Evolutionary conservation across 169 alveolate species (phyloP), one percentile per base, ranked within the genome.

Genomic region (Cryptosporidium ubiquitum): DNA sequence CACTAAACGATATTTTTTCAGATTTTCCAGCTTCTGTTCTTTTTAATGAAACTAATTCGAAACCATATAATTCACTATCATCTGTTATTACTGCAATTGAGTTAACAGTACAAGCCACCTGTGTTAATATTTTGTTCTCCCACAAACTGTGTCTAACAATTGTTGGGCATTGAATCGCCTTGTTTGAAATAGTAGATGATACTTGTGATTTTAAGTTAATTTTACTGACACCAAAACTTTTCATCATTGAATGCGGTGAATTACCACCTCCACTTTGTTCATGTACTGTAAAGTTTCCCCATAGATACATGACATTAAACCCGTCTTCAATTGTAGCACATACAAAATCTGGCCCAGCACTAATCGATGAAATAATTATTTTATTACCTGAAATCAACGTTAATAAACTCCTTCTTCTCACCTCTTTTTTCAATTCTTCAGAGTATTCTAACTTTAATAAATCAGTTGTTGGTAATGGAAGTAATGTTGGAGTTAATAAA

Each of bases 301-400:
- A 79, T 58, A 79, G 23, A 79, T 79, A 79, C 89, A 79, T 79
- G 16, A 79, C 44, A 79, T 79, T 79, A 60, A 79, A 60, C 23
- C 89, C 89, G 39, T 79, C 75, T 79, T 79, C 89, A 29, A 79
- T 47, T 6, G 89, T 79, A 26, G 89, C 89, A 58, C 79, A 58
- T 5, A 79, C 89, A 40, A 79, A 79, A 64, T 79, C 89, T 14
- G 66, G 69, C 7, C 89, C 89, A n/a, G 89, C 89, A 79, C 89
- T 79, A 37, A 79, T 79, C 61, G 89, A 79, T 29, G 89, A 79
- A 29, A 79, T 79, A 16, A 39, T 79, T 12, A 64, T 60, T 64
- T 64, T 79, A 40, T 79, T 79, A 37, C 89, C 89, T 12, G 75
- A 79, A 40, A 64, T 61, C 49, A 79, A 64, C 7, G 89, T 42